Evolutionary conservation across 345 rosid species (phyloP).

Genomic region (Heritiera fomes): DNA sequence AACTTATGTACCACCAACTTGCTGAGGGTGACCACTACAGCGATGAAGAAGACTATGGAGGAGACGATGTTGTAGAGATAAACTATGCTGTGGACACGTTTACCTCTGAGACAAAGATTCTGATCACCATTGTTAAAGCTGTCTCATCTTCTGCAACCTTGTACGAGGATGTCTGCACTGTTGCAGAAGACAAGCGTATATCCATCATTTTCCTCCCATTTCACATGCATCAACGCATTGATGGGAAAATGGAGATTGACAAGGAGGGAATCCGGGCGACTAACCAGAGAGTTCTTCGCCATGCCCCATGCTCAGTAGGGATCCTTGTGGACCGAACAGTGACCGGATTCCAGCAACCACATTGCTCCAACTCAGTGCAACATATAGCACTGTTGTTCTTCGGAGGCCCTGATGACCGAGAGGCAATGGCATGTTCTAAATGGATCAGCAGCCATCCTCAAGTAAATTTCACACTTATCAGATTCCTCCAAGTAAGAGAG

Average conservation of each 20-base stretch:
- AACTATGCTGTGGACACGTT: constrained; percentile 64
- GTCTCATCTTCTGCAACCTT: constrained; percentile 52
- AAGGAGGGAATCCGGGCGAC: constrained; percentile 59
- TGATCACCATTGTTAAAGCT: constrained; percentile 53
- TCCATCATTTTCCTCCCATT: constrained; percentile 71
- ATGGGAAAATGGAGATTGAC: constrained; percentile 61
- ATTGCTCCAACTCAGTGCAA: constrained; percentile 45
- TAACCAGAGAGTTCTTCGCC: constrained; percentile 71
- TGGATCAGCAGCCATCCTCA: constrained; percentile 51
- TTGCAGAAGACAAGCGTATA: constrained; percentile 66
- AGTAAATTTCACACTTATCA: constrained; percentile 53
- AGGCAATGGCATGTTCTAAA: constrained; percentile 69
- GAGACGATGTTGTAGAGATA: constrained; percentile 67
- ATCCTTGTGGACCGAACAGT: constrained; percentile 62
- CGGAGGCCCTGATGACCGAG: constrained; percentile 85
- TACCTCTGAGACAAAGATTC: constrained; percentile 40
- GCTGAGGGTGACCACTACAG: constrained; percentile 53
- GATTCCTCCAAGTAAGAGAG: constrained; percentile 35
- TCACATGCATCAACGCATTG: constrained; percentile 88
- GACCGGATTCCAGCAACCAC: constrained; percentile 68
- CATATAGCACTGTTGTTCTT: constrained; percentile 71
- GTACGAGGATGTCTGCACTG: constrained; percentile 73
- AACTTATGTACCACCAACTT: constrained; percentile 58
- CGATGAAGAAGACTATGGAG: constrained; percentile 78
- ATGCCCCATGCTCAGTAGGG: constrained; percentile 78